Base-by-base conservation (phyloP, 345 rosid species). In the Orychophragmus violaceus region DNA sequence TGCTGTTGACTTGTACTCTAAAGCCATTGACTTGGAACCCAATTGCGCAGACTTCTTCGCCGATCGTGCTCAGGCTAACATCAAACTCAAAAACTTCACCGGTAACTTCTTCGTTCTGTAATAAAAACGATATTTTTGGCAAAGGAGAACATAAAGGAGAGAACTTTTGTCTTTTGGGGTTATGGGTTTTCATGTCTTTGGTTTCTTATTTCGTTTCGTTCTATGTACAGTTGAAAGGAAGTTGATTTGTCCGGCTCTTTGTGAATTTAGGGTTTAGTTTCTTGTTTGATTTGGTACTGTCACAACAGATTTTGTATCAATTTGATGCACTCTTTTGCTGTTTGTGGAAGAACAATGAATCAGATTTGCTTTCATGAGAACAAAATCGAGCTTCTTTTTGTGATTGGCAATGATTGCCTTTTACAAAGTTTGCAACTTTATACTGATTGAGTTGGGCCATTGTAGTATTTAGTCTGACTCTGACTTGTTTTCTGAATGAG, bases 51-150 rank as follows among this genome's bases (percentile, higher is more conserved):
- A 85, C 22, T 83, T 87, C 57, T 83, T 68, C 69, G 91, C 89
- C 3, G 93, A 95, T 77, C 95, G 98, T 21, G 94, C 99, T 61
- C 99, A 95, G 72, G 94, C 95, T 74, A 80, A 82, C 66, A 78
- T 86, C 79, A 95, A 95, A 65, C 89, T 87, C 85, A 4, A n/a
- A 10, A 79, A 68, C 69, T 72, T 89, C 70, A 76, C 97, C 3
- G 97, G 99, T 91, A 66, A 35, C 28, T 71, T 54, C 23, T 44
- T 54, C 1, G 0, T 39, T 39, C 61, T 50, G 9, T 41, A 13
- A 14, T 41, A 25, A 21, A 7, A 28, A 41, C 52, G 1, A 17
- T 17, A 8, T n/a, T 29, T 61, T 44, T 29, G 30, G 21, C 23
- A 4, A 16, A 8, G 5, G 13, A 24, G 37, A 49, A 33, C 49